Evolutionary conservation across 106 monocot genomes (phyloP).

Genomic region (Apostasia ramifera): DNA sequence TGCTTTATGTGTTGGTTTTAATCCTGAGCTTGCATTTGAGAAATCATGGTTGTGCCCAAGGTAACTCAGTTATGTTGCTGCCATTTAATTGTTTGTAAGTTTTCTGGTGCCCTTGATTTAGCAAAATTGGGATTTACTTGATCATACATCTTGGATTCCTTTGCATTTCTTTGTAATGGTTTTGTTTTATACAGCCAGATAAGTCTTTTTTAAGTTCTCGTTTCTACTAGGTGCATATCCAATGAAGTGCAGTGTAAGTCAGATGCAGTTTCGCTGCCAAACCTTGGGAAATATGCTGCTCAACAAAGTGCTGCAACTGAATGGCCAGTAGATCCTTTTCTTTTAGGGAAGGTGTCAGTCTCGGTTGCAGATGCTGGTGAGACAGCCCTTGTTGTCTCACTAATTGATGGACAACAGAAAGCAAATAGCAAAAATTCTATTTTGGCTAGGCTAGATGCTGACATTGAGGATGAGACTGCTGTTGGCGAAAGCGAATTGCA

Average conservation of each 20-base stretch:
- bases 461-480: not conserved
- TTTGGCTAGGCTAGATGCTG: slow-evolving; percentile 6
- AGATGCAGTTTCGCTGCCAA: slow-evolving; percentile 17
- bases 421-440: slow-evolving; percentile 11
- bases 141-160: not conserved
- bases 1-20: slow-evolving; percentile 90
- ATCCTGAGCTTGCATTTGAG: slow-evolving; percentile 43
- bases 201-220: not conserved
- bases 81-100: too few species aligned
- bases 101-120: too few species aligned
- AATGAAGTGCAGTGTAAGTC: slow-evolving; percentile 16
- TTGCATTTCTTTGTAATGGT: not conserved
- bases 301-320: slow-evolving; percentile 14
- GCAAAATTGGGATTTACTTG: too few species aligned
- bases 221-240: slow-evolving; percentile 44
- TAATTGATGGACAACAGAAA: slow-evolving; percentile 41
- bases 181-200: not conserved
- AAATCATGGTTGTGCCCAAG: slow-evolving; percentile 92
- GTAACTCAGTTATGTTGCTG: slow-evolving; percentile 18
- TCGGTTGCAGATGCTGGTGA: slow-evolving; percentile 94
- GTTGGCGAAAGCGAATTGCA: slow-evolving; percentile 11
- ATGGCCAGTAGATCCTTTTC: slow-evolving; percentile 25
- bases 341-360: slow-evolving; percentile 63
- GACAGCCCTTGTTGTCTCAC: slow-evolving; percentile 88
- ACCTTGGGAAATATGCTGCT: slow-evolving; percentile 17